These are phyloP conservation scores for Raffaelea ambrosiae DNA, from an alignment of 2,329 filamentous ascomycete species.

Conservation along the genomic window DNA sequence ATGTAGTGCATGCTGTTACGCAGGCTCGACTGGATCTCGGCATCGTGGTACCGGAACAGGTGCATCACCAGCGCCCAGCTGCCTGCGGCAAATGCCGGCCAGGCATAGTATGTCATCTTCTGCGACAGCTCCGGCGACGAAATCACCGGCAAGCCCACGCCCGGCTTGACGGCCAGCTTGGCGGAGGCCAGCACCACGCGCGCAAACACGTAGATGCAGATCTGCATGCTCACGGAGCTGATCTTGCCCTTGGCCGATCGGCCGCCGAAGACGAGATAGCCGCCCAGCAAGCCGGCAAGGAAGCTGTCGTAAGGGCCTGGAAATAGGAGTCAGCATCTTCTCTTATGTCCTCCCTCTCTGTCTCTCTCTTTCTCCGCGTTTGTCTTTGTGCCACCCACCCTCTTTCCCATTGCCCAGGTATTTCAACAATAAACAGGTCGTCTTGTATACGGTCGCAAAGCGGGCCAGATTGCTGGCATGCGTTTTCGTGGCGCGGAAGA, in stretches of 20 bases:
- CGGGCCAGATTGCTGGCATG: constrained; percentile 88
- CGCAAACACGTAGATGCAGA: constrained; percentile 96
- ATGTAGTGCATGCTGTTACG: constrained; percentile 97
- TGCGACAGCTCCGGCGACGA: constrained; percentile 38
- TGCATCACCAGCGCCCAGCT: constrained; percentile 96
- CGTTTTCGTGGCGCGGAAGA: constrained; percentile 78
- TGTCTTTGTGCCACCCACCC: constrained; percentile 20
- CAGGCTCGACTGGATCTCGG: constrained; percentile 83
- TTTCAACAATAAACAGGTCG: constrained; percentile 66
- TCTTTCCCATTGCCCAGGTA: constrained; percentile 54
- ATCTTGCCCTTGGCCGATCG: constrained; percentile 58
- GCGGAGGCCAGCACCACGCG: constrained; percentile 79
- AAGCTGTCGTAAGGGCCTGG: constrained; percentile 75
- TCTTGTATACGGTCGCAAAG: constrained; percentile 88
- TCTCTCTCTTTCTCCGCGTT: neutral
- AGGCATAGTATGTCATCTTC: constrained; percentile 62
- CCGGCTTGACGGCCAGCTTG: constrained; percentile 67
- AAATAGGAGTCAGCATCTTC: neutral
- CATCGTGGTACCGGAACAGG: constrained; percentile 84
- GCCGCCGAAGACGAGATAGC: constrained; percentile 83
- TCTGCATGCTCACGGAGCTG: constrained; percentile 85
- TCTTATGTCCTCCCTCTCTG: neutral
- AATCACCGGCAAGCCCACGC: constrained; percentile 39
- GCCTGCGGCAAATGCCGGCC: constrained; percentile 84
- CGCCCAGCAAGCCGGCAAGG: constrained; percentile 77